These are phyloP conservation scores for Eucalyptus tenuipes DNA, from an alignment of 345 rosid species.

Conservation along the genomic window DNA sequence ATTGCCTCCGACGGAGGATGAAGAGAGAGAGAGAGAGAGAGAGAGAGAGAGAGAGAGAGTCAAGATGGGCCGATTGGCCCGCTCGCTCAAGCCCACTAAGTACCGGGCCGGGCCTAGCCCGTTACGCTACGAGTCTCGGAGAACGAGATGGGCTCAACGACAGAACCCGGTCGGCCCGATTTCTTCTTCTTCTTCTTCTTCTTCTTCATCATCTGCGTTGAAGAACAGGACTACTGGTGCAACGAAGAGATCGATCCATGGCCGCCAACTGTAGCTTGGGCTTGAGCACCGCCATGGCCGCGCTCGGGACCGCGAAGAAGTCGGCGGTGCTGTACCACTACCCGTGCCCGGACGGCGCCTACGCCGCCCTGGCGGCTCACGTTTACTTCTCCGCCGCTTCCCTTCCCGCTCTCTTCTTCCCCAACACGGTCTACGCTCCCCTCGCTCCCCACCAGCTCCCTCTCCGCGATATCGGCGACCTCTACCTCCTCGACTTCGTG, in stretches of 20 bases:
- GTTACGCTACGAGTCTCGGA: not conserved
- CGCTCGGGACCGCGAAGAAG: constrained; percentile 11
- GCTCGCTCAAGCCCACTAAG: not conserved
- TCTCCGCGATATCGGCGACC: constrained; percentile 34
- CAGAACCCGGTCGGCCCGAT: not conserved
- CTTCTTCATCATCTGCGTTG: not conserved
- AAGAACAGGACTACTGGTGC: not conserved
- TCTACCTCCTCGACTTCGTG: constrained; percentile 67
- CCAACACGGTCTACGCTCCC: constrained; percentile 60
- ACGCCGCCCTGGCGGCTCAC: constrained; percentile 68
- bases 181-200: not conserved
- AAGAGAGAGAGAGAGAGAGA: not conserved
- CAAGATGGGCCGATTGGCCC: not conserved
- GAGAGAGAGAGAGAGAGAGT: not conserved
- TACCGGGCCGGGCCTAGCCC: not conserved
- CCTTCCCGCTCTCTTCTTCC: constrained; percentile 40
- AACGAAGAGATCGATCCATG: not conserved
- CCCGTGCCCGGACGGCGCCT: constrained; percentile 76
- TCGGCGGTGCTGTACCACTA: constrained; percentile 61
- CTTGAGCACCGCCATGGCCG: not conserved
- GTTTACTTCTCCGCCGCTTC: constrained; percentile 51
- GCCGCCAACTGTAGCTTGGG: not conserved
- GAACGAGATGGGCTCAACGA: not conserved
- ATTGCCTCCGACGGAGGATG: not conserved
- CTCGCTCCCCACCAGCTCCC: constrained; percentile 41